These are phyloP conservation scores for Gamarada debralockiae DNA, from an alignment of 495 filamentous ascomycete species.

Conservation along the genomic window DNA sequence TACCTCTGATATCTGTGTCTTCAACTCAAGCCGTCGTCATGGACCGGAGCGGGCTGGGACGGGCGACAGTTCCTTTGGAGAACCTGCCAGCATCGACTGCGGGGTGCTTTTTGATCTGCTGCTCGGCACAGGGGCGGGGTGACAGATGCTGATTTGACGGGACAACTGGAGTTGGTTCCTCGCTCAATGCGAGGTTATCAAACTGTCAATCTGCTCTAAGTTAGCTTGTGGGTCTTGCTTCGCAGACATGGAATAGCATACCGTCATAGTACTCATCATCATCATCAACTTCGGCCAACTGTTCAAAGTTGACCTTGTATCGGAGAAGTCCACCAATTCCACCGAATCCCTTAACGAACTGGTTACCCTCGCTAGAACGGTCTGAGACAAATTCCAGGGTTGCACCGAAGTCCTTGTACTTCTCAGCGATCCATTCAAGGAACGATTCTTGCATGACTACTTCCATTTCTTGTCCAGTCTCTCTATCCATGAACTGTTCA, in stretches of 20 bases:
- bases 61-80: constrained; percentile 13
- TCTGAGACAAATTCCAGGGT: constrained; percentile 98
- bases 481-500: constrained; percentile 86
- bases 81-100: constrained; percentile 31
- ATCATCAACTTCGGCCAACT: constrained; percentile 89
- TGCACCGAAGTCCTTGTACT: constrained; percentile 95
- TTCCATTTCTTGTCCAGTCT: constrained; percentile 96
- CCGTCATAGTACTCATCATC: constrained; percentile 99
- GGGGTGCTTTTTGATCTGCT: constrained; percentile 33
- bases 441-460: constrained; percentile 78
- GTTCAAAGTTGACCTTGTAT: constrained; percentile 99
- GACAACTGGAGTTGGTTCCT: constrained; percentile 77
- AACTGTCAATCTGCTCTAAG: constrained; percentile 76
- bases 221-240: constrained; percentile 20
- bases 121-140: constrained; percentile 34
- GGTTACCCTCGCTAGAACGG: constrained; percentile 93
- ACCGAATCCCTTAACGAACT: constrained; percentile 99
- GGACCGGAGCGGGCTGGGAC: constrained; percentile 55
- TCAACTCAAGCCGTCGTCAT: constrained; percentile 54
- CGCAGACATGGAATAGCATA: constrained; percentile 30
- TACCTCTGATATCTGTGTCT: constrained; percentile 18
- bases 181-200: constrained; percentile 83
- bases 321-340: constrained; percentile 95
- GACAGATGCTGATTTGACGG: constrained; percentile 38
- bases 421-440: constrained; percentile 97